A percentile compares a stretch with the other conserved stretches of the same genome.
These are phyloP conservation scores for Tephrocybe sp. DNA, from an alignment of 768 basidiomycete genomes.

Conservation along the genomic window DNA sequence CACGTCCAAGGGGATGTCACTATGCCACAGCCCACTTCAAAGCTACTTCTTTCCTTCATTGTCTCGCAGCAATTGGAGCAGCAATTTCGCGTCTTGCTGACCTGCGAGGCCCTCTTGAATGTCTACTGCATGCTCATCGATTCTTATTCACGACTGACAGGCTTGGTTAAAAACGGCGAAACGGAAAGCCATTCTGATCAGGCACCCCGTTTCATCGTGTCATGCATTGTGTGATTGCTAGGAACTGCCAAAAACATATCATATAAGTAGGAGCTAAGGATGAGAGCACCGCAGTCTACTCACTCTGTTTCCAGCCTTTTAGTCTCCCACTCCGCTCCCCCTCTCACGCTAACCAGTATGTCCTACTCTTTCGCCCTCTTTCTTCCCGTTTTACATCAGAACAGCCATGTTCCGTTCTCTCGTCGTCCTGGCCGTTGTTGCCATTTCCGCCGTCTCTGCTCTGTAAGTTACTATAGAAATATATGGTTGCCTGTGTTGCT, in stretches of 20 bases:
- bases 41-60: neutral
- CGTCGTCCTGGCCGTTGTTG: conserved; percentile 6
- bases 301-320: neutral
- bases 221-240: conserved; percentile 3
- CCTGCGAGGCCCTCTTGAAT: too few species aligned
- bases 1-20: neutral
- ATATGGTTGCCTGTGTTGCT: too few species aligned
- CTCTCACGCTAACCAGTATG: neutral
- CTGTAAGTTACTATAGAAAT: conserved; percentile 3
- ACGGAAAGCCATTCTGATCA: too few species aligned
- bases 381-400: neutral
- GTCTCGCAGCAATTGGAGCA: too few species aligned
- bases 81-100: too few species aligned
- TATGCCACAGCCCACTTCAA: neutral
- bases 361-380: neutral
- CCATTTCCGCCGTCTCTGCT: conserved; percentile 10
- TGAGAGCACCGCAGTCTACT: neutral
- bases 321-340: neutral
- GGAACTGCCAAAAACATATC: conserved; percentile 1
- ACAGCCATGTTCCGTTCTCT: conserved; percentile 14
- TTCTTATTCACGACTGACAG: too few species aligned
- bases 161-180: too few species aligned
- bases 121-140: too few species aligned
- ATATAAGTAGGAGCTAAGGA: conserved; percentile 2
- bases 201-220: conserved; percentile 5